Base-by-base conservation (phyloP, 257 asterid genomes). In the Nicotiana otophora region DNA sequence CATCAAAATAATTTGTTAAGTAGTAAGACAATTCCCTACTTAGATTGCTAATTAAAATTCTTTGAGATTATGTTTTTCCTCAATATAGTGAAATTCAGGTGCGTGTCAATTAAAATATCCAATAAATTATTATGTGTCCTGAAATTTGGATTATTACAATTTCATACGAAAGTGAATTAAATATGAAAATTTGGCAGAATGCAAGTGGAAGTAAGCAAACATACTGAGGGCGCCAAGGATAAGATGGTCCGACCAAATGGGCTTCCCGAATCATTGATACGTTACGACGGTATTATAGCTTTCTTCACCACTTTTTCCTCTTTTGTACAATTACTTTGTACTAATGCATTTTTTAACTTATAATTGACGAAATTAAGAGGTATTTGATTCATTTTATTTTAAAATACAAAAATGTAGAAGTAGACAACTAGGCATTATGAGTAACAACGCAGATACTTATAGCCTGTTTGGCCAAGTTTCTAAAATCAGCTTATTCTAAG, bases 171-270 rank as follows among this genome's bases (percentile, higher is more conserved):
- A 70, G 34, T 48, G 62, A n/a, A 31, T 31, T 9, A 69, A 20
- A 31, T 10, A 19, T 39, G 5, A 30, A n/a, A 4, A 10, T 26
- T n/a, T 85, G 51, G 85, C 93, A 96, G 99, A 77, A 96, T 96
- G 99, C 98, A 87, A 87, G 98, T 96, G 81, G 99, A 96, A 87
- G 98, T 96, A 51, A 96, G 99, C 96, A 94, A 93, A 89, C 99
- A 96, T 80, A 96, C 99, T 0, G 99, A 94, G 84, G 99, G 99
- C 42, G 15, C 31, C 14, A 96, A 90, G 86, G 99, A 94, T 84
- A 93, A 88, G 76, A 23, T 23, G 80, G 84, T 89, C 48, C 89
- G 99, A n/a, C 99, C 99, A 82, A 94, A 96, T 83, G 99, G 99
- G 15, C 98, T 96, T 16, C 94, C 98, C 19, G 98, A 96, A 82